phyloP scores from a whole-genome alignment of 1,139 yeast genomes.

The Blastobotrys serpentis region DNA sequence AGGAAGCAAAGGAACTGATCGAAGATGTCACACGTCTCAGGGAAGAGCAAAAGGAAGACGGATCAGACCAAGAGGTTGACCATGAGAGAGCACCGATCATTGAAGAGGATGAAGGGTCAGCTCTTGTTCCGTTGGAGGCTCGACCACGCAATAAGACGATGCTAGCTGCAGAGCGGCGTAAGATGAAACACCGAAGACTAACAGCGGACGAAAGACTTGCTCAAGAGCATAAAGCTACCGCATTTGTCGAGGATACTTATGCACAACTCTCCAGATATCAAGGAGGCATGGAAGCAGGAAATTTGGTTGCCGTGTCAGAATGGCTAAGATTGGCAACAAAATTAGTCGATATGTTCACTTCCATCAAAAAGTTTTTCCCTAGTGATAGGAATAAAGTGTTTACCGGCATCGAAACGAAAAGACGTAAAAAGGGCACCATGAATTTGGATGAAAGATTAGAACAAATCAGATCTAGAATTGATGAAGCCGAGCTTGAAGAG shows the following conservation, averaged over 20 bases:
- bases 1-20: constrained; percentile 46
- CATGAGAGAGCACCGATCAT: constrained; percentile 3
- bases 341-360: constrained; percentile 75
- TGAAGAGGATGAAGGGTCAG: constrained; percentile 7
- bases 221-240: constrained; percentile 59
- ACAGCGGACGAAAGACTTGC: constrained; percentile 55
- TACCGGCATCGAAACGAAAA: constrained; percentile 55
- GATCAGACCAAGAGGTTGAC: constrained; percentile 24
- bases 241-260: constrained; percentile 62
- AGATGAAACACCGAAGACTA: constrained; percentile 20
- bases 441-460: constrained; percentile 72
- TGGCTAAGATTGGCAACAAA: constrained; percentile 88
- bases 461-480: constrained; percentile 47
- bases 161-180: neutral
- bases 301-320: constrained; percentile 61
- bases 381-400: constrained; percentile 67
- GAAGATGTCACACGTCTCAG: constrained; percentile 27
- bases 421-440: constrained; percentile 41
- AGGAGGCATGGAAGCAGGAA: constrained; percentile 53
- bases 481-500: constrained; percentile 31
- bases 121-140: neutral
- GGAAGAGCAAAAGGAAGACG: constrained; percentile 24
- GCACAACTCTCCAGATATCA: constrained; percentile 60
- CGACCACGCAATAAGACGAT: constrained; percentile 7
- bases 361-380: constrained; percentile 75